Conservation (phyloP, 2,329 filamentous ascomycete genomes). For the Cercospora sp. region DNA sequence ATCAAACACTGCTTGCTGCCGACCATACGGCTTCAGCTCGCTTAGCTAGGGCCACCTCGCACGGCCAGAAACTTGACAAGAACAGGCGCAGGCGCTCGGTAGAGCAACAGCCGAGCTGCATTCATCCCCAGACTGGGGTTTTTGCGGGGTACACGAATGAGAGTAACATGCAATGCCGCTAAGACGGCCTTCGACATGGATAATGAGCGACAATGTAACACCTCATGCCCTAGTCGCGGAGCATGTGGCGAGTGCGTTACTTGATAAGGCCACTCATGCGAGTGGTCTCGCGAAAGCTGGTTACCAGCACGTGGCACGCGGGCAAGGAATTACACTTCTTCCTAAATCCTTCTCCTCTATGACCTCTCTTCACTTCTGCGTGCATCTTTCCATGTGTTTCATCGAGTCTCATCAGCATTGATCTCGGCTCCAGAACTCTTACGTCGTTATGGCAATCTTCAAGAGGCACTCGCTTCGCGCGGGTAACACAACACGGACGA, state of each 20-base stretch:
- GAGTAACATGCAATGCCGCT: constrained; percentile 1
- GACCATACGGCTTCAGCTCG: background rate
- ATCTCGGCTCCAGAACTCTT: background rate
- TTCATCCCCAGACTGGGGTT: background rate
- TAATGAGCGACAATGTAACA: background rate
- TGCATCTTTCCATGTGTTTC: background rate
- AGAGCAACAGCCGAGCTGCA: constrained; percentile 4
- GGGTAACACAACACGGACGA: constrained; percentile 22
- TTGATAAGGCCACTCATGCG: background rate
- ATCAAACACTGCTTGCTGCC: background rate
- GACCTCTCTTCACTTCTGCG: background rate
- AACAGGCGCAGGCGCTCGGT: background rate
- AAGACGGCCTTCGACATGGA: background rate
- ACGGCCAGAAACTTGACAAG: background rate
- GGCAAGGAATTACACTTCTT: background rate
- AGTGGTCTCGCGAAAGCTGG: background rate
- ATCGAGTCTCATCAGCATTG: background rate
- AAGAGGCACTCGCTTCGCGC: constrained; percentile 24
- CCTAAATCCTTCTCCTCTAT: background rate
- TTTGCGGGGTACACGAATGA: constrained; percentile 9
- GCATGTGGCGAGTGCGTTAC: background rate
- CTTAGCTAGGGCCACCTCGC: background rate
- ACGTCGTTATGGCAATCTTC: constrained; percentile 22
- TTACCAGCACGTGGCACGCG: constrained; percentile 3
- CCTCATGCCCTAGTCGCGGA: background rate